Evolutionary conservation across 2,329 filamentous ascomycete genomes (phyloP).

Genomic region (Calonectria hongkongensis): DNA sequence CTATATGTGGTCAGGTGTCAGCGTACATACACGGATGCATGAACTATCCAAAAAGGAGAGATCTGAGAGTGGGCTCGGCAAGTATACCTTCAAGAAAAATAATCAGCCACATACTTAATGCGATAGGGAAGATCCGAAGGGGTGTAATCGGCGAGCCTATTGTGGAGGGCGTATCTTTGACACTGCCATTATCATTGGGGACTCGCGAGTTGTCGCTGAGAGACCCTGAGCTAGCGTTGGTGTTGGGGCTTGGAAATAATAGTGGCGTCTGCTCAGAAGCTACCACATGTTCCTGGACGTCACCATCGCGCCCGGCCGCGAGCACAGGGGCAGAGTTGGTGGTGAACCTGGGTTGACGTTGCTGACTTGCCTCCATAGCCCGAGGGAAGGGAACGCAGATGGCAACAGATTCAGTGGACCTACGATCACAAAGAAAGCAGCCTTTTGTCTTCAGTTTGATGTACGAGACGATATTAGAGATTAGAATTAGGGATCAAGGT

Average conservation of each 20-base stretch:
- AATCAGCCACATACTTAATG: slow-evolving; percentile 56
- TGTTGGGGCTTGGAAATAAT: slow-evolving; percentile 36
- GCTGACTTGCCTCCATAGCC: slow-evolving; percentile 33
- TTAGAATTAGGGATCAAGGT: background rate
- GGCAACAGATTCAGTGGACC: background rate
- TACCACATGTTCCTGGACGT: background rate
- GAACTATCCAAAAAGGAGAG: background rate
- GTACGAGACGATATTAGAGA: background rate
- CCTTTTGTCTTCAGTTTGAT: background rate
- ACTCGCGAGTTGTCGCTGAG: background rate
- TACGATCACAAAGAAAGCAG: background rate
- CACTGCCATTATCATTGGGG: slow-evolving; percentile 15
- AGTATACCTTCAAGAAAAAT: slow-evolving; percentile 55
- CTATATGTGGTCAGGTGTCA: slow-evolving; percentile 55
- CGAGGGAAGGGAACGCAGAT: background rate
- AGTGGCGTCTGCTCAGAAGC: slow-evolving; percentile 51
- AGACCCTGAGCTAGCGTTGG: slow-evolving; percentile 31
- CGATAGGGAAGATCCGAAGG: slow-evolving; percentile 66
- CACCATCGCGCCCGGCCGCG: background rate
- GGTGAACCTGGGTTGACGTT: slow-evolving; percentile 27
- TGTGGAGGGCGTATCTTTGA: slow-evolving; percentile 28
- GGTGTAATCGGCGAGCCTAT: slow-evolving; percentile 52
- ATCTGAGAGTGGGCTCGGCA: slow-evolving; percentile 4
- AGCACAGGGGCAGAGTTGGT: slow-evolving; percentile 10
- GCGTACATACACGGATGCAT: background rate